Percentiles rank a stretch among this genome's conserved stretches.
phyloP scores from a whole-genome alignment of 1,139 yeast genomes.

The Blastobotrys malaysiensis region DNA sequence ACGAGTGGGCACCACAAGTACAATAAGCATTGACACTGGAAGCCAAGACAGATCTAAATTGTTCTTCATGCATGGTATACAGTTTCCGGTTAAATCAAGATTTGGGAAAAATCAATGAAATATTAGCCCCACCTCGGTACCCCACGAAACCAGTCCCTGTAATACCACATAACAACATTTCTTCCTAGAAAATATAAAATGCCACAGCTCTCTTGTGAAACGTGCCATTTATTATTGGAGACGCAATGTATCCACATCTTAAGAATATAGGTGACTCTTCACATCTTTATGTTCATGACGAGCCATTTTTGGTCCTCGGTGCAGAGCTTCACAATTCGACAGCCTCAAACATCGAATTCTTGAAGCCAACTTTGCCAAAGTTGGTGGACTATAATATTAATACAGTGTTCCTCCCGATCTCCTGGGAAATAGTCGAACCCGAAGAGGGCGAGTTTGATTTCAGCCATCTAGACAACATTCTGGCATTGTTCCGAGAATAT shows the following conservation, averaged over 20 bases:
- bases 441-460: neutral
- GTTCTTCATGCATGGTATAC: too few relatives aligned
- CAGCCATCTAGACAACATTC: neutral
- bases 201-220: neutral
- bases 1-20: too few relatives aligned
- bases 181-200: neutral
- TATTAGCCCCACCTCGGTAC: too few relatives aligned
- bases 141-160: too few relatives aligned
- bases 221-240: neutral
- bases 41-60: too few relatives aligned
- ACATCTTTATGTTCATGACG: neutral
- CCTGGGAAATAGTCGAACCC: neutral
- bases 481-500: neutral
- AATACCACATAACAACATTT: too few relatives aligned
- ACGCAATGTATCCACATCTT: neutral
- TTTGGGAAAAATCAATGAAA: too few relatives aligned
- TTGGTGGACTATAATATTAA: neutral
- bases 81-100: too few relatives aligned
- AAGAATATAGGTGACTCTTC: neutral
- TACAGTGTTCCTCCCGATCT: neutral
- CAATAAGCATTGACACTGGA: too few relatives aligned
- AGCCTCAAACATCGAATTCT: neutral
- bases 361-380: neutral
- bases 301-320: neutral
- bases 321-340: neutral